phyloP scores from a whole-genome alignment of 148 eudicot genomes.

The Diospyros kaki region DNA sequence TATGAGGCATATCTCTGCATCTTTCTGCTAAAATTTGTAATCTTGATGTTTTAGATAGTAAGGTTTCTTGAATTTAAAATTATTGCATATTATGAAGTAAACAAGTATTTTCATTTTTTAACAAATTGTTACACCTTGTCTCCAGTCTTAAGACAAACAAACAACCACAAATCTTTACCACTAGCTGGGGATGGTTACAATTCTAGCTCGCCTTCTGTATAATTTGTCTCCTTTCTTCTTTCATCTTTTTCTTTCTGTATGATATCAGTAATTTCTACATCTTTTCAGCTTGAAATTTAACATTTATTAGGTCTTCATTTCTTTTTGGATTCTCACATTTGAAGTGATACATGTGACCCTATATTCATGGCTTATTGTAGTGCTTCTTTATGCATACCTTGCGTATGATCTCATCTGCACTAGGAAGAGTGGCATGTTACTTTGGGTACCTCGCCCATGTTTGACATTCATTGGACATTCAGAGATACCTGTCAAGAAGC shows the following conservation, averaged over 20 bases:
- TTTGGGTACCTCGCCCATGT: too few relatives aligned
- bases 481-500: too few relatives aligned
- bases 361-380: background rate
- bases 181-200: too few relatives aligned
- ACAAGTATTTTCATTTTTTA: background rate
- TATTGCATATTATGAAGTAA: background rate
- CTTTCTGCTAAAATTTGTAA: background rate
- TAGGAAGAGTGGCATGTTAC: too few relatives aligned
- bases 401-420: background rate
- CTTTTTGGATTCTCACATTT: background rate
- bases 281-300: background rate
- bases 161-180: too few relatives aligned
- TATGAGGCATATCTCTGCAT: background rate
- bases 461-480: too few relatives aligned
- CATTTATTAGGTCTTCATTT: background rate
- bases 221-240: background rate
- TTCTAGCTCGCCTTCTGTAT: too few relatives aligned
- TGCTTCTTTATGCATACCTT: background rate
- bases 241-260: constrained; percentile 9
- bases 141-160: background rate
- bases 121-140: background rate
- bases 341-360: background rate
- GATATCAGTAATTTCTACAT: background rate
- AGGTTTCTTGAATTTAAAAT: background rate
- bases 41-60: background rate